A percentile compares a stretch with the other conserved stretches of the same genome.
Evolutionary conservation across 495 filamentous ascomycete species (phyloP).

Genomic region (Lasiosphaeris hirsuta): DNA sequence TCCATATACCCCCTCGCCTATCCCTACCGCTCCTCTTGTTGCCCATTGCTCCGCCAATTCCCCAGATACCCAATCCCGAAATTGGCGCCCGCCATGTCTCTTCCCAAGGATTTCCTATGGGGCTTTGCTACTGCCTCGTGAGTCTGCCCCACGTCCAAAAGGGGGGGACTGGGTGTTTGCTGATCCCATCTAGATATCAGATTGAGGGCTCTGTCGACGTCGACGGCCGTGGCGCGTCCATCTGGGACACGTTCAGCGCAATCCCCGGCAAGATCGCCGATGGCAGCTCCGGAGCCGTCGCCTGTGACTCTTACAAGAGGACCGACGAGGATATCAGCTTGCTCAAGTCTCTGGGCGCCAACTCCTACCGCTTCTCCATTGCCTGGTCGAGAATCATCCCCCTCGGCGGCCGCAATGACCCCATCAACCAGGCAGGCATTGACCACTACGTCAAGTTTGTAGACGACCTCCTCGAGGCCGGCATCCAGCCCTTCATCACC

Average conservation of each 20-base stretch:
- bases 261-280: constrained; percentile 73
- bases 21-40: background rate
- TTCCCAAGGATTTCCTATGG: constrained; percentile 76
- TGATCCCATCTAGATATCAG: constrained; percentile 56
- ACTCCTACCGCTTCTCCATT: constrained; percentile 71
- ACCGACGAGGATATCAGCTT: constrained; percentile 70
- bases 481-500: constrained; percentile 59
- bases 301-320: constrained; percentile 74
- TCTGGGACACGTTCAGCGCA: constrained; percentile 75
- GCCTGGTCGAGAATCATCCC: constrained; percentile 75
- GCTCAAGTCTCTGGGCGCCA: constrained; percentile 61
- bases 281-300: constrained; percentile 62
- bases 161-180: background rate
- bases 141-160: constrained; percentile 24
- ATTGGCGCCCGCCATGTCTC: constrained; percentile 39
- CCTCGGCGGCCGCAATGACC: constrained; percentile 58
- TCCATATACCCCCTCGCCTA: background rate
- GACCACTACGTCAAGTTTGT: constrained; percentile 61
- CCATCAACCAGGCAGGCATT: constrained; percentile 57
- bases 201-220: constrained; percentile 66
- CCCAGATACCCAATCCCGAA: background rate
- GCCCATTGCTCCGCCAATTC: background rate
- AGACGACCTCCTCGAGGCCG: constrained; percentile 56
- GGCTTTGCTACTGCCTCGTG: constrained; percentile 78
- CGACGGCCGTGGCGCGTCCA: constrained; percentile 69